These are phyloP conservation scores for Lotmaria passim DNA, from an alignment of 208 protist genomes.

Conservation along the genomic window DNA sequence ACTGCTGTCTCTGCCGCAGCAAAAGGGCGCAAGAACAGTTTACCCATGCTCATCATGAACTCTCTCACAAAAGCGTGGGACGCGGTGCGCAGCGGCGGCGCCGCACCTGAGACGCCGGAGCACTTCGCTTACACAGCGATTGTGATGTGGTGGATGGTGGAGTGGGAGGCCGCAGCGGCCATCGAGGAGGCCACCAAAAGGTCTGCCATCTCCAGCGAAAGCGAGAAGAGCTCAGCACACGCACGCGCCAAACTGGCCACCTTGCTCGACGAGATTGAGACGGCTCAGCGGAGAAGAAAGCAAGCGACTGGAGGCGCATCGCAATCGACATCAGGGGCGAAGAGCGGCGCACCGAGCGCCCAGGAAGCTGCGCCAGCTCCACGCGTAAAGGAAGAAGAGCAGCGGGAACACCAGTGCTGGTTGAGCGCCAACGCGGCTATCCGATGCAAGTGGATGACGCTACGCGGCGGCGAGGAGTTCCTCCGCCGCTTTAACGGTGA, in stretches of 20 bases:
- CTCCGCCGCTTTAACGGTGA: neutral
- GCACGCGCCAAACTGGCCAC: neutral
- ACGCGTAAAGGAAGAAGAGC: neutral
- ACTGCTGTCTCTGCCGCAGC: neutral
- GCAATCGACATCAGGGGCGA: neutral
- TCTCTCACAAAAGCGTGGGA: conserved; percentile 52
- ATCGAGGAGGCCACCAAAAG: neutral
- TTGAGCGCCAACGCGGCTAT: conserved; percentile 12
- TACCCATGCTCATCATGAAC: conserved; percentile 41
- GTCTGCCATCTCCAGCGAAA: neutral
- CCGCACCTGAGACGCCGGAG: conserved; percentile 36
- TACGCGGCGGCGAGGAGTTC: conserved; percentile 24
- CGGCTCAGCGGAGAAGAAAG: neutral
- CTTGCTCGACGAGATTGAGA: neutral
- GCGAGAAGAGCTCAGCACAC: no score
- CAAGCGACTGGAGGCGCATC: neutral
- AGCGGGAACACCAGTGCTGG: conserved; percentile 21
- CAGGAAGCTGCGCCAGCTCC: neutral
- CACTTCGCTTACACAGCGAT: conserved; percentile 48
- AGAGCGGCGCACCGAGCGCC: neutral
- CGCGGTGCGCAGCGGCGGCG: conserved; percentile 48
- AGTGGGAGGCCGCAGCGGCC: conserved; percentile 26
- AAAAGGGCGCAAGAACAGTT: conserved; percentile 11
- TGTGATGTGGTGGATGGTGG: conserved; percentile 62
- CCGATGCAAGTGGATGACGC: conserved; percentile 22